phyloP scores from a whole-genome alignment of 495 filamentous ascomycete genomes.

The Evernia prunastri region DNA sequence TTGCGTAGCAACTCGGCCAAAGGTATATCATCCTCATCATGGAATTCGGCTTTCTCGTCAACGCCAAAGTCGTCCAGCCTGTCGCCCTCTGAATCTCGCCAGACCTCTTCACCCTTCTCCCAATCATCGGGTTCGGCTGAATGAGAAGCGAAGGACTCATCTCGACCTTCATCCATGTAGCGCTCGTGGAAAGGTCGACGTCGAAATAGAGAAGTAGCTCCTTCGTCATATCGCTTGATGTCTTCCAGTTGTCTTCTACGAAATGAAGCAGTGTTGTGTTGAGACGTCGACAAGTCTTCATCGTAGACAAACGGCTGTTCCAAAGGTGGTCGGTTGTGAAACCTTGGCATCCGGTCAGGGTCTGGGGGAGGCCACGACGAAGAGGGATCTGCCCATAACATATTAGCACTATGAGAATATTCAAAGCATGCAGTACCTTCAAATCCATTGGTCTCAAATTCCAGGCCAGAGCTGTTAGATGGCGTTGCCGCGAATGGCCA shows the following conservation, averaged over 20 bases:
- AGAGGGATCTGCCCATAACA: conserved; percentile 36
- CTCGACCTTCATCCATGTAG: conserved; percentile 15
- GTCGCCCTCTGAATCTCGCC: conserved; percentile 84
- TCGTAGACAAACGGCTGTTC: conserved; percentile 33
- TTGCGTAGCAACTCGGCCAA: conserved; percentile 51
- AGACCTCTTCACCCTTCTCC: conserved; percentile 54
- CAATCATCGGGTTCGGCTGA: conserved; percentile 22
- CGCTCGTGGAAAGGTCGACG: conserved; percentile 25
- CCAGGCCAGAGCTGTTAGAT: conserved; percentile 51
- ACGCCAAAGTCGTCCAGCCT: conserved; percentile 83
- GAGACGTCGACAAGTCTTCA: conserved; percentile 32
- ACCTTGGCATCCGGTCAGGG: conserved; percentile 67
- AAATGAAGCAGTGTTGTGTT: conserved; percentile 51
- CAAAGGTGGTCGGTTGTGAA: conserved; percentile 31
- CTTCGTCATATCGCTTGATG: conserved; percentile 34
- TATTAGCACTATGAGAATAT: background rate
- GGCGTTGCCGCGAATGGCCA: conserved; percentile 55
- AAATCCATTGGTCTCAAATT: conserved; percentile 79
- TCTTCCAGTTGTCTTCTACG: conserved; percentile 51
- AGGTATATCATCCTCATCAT: conserved; percentile 76
- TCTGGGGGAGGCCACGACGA: conserved; percentile 83
- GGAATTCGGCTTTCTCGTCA: conserved; percentile 73
- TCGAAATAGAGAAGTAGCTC: conserved; percentile 31
- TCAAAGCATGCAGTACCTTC: conserved; percentile 53
- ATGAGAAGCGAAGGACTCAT: background rate